Evolutionary conservation across 306 rosid species (phyloP).

Genomic region (Cucumis sativus): Cucumber_9930_V3 NC_026656.2:11857001-11857500

Average conservation of each 20-base stretch:
- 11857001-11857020: neutral
- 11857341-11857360: no score
- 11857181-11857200: neutral
- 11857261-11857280: constrained; percentile 81
- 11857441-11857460: no score
- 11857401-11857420: neutral
- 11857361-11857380: neutral
- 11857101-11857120: constrained; percentile 65
- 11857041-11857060: constrained; percentile 9
- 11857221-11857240: constrained; percentile 55
- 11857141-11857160: constrained; percentile 39
- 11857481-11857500: neutral
- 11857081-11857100: constrained; percentile 55
- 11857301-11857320: constrained; percentile 93
- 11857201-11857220: constrained; percentile 4
- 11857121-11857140: constrained; percentile 98
- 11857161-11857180: neutral
- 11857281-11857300: constrained; percentile 80
- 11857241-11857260: constrained; percentile 64
- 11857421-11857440: no score
- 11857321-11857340: neutral
- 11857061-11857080: constrained; percentile 24
- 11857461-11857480: no score
- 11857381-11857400: neutral
- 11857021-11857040: neutral